These are phyloP conservation scores for Entomortierella beljakovae DNA, from an alignment of 192 early-diverging fungal genomes.

Conservation along the genomic window DNA sequence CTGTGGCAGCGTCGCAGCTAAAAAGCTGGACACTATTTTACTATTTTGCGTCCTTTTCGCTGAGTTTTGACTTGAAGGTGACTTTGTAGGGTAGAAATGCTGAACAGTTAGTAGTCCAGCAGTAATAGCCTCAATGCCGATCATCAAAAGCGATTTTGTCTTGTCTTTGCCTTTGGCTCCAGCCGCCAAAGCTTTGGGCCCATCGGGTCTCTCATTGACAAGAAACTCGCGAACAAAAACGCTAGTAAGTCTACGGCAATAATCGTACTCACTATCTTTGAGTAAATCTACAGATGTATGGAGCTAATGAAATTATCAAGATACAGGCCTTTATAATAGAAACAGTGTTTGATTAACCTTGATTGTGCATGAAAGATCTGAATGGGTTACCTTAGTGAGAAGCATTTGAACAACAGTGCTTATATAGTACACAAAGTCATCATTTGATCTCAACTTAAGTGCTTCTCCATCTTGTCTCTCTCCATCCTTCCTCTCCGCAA, in stretches of 20 bases:
- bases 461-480: conserved; percentile 16
- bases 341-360: not conserved
- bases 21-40: conserved; percentile 30
- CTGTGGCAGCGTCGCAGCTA: conserved; percentile 39
- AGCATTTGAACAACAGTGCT: conserved; percentile 46
- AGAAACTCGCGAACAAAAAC: conserved; percentile 42
- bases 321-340: not conserved
- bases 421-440: conserved; percentile 64
- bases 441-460: conserved; percentile 36
- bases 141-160: conserved; percentile 46
- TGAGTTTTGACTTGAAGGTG: not conserved
- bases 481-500: conserved; percentile 16
- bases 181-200: conserved; percentile 44
- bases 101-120: conserved; percentile 32
- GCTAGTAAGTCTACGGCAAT: conserved; percentile 34
- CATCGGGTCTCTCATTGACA: conserved; percentile 25
- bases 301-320: conserved; percentile 1
- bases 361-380: not conserved
- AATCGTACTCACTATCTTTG: conserved; percentile 45
- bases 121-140: conserved; percentile 48
- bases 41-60: not conserved
- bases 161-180: conserved; percentile 51
- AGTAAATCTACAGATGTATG: conserved; percentile 16
- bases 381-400: conserved; percentile 45
- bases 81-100: conserved; percentile 15